Percentiles rank a stretch among this genome's conserved stretches.
These are phyloP conservation scores for Asterochloris erici DNA, from an alignment of 139 green algal species.

Conservation along the genomic window DNA sequence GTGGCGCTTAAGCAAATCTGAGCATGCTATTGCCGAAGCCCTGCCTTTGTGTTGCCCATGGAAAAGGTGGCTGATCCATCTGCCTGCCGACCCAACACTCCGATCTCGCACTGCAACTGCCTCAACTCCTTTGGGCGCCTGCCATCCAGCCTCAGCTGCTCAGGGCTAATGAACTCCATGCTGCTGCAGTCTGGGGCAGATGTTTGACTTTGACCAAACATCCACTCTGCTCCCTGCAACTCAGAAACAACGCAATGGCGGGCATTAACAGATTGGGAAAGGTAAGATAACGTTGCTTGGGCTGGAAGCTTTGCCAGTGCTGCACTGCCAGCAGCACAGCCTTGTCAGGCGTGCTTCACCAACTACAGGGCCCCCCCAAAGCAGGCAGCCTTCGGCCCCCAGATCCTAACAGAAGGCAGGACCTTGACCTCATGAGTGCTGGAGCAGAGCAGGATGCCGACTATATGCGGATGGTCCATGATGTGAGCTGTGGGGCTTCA, in stretches of 20 bases:
- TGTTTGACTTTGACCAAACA: too few relatives aligned
- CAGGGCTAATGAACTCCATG: constrained; percentile 82
- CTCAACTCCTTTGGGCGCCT: constrained; percentile 76
- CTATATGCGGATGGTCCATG: constrained; percentile 44
- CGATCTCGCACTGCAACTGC: constrained; percentile 59
- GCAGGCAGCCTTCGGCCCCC: constrained; percentile 33
- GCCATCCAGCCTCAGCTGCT: constrained; percentile 84
- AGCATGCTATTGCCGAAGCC: not conserved
- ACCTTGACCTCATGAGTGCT: constrained; percentile 35
- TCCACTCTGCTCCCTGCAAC: too few relatives aligned
- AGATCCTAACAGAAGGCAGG: constrained; percentile 35
- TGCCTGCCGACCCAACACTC: constrained; percentile 51
- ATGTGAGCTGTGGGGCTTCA: constrained; percentile 22
- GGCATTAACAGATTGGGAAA: too few relatives aligned
- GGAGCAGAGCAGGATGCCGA: constrained; percentile 34
- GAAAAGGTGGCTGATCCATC: constrained; percentile 84
- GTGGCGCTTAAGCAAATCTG: not conserved
- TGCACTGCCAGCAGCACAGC: too few relatives aligned
- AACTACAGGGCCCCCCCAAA: constrained; percentile 23
- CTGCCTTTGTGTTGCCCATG: constrained; percentile 95
- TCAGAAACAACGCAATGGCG: too few relatives aligned
- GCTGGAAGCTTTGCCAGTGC: too few relatives aligned
- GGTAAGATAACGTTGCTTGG: too few relatives aligned
- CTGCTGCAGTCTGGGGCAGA: too few relatives aligned
- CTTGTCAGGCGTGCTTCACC: too few relatives aligned